Conservation (phyloP, 176 grass and related monocot genomes). For the Carex parvula region DNA sequence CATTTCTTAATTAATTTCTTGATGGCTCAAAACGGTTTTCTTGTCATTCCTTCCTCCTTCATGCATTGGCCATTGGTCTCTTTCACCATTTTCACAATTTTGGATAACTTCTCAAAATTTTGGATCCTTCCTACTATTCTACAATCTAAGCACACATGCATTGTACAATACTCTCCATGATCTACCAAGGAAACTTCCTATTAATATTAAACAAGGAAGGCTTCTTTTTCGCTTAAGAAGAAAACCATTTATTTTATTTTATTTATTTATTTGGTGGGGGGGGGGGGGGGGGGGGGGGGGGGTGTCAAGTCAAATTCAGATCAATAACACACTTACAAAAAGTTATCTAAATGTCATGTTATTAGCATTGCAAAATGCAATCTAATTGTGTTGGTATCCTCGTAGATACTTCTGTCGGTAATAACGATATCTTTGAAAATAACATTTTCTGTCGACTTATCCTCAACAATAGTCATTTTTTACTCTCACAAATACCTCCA, state of each 20-base stretch:
- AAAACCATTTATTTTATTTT: neutral
- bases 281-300: no score
- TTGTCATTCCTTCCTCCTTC: conserved; percentile 32
- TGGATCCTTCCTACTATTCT: neutral
- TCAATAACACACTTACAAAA: neutral
- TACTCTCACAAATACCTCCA: no score
- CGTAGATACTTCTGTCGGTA: no score
- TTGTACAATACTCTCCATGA: conserved; percentile 17
- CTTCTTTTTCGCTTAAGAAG: neutral
- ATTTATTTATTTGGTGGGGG: no score
- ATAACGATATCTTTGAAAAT: no score
- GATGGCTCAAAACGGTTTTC: conserved; percentile 32
- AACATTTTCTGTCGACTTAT: no score
- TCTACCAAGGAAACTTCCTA: conserved; percentile 11
- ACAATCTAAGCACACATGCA: neutral
- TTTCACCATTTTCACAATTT: conserved; percentile 28
- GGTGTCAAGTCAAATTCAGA: neutral
- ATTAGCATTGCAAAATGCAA: neutral
- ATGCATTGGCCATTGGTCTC: conserved; percentile 30
- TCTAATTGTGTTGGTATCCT: neutral
- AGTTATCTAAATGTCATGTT: neutral
- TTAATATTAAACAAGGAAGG: neutral
- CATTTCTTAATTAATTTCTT: conserved; percentile 2
- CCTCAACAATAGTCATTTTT: no score
- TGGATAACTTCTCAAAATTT: conserved; percentile 5